Evolutionary conservation across 352 stramenopile species (phyloP).

Genomic region (Blastocystis sp.): DNA sequence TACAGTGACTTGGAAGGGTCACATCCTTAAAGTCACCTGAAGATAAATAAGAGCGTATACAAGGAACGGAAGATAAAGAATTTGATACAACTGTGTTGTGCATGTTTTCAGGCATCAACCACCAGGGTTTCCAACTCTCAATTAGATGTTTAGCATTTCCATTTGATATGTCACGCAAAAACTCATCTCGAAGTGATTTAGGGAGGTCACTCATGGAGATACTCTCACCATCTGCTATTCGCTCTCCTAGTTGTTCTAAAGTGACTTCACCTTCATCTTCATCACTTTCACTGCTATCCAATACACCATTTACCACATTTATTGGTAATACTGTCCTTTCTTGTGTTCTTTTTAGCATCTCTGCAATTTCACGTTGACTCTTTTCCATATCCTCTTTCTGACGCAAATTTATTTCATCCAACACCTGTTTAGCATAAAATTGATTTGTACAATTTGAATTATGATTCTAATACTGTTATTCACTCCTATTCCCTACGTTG

Average conservation of each 20-base stretch:
- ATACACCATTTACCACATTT: not conserved
- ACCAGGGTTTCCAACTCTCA: constrained; percentile 47
- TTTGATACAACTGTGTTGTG: not conserved
- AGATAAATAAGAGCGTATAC: not conserved
- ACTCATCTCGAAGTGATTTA: constrained; percentile 5
- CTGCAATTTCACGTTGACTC: not conserved
- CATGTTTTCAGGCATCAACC: not conserved
- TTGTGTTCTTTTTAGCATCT: not conserved
- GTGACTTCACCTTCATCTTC: not conserved
- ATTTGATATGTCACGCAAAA: constrained; percentile 50
- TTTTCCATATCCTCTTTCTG: constrained; percentile 64
- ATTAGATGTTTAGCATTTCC: not conserved
- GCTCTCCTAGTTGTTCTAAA: constrained; percentile 14
- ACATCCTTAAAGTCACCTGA: not conserved
- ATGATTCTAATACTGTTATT: constrained; percentile 53
- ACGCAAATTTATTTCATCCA: constrained; percentile 47
- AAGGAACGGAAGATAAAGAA: not conserved
- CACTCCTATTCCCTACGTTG: not conserved
- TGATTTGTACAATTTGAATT: constrained; percentile 55
- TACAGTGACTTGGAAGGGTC: not conserved
- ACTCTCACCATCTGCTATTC: constrained; percentile 16
- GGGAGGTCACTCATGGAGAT: constrained; percentile 8
- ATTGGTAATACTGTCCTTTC: constrained; percentile 10
- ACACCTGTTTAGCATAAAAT: constrained; percentile 46
- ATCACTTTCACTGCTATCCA: constrained; percentile 50